Base-by-base conservation (phyloP, 2,329 filamentous ascomycete genomes). In the Nannizzia gypsea region DNA sequence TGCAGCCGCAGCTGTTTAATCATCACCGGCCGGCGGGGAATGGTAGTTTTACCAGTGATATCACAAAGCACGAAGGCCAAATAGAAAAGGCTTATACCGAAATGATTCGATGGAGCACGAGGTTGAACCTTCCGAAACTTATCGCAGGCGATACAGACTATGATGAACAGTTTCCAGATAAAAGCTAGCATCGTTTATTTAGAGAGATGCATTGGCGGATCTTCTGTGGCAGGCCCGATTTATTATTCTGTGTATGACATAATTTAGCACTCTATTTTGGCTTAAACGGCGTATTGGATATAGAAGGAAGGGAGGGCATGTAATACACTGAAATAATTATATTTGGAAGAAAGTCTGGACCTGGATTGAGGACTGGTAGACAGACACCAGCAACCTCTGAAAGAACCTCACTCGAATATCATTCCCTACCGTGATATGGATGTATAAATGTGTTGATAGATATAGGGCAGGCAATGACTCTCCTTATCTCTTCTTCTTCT, bases 1-100 rank as follows among this genome's bases (percentile, higher is more conserved):
- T 65, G 38, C 62, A 65, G 42, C 63, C 63, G 11, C 62, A 63
- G 36, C 63, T 65, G 8, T 65, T 65, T 48, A 64, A 65, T 44
- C 60, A 64, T 44, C 63, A 65, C 46, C 62, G 62, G 24, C 60
- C 60, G 9, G 62, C 61, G 11, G 62, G 63, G 15, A 60, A 46
- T 6, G 59, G 31, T 17, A 54, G 61, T 38, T 59, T 58, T 56
- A 42, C 57, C 56, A 64, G 62, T n/a, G 62, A 63, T 50, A 63
- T 63, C 48, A 59, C 63, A 2, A 59, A 58, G 55, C 61, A 64
- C 62, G 11, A 42, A 20, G 61, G 42, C 15, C 42, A 28, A 9
- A 57, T 58, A 6, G 63, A 64, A 26, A 40, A 62, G 31, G 46
- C 63, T 3, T 63, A 54, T 15, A 63, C 61, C 11, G 60, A 62